These are phyloP conservation scores for Fusarium illudens DNA, from an alignment of 2,329 filamentous ascomycete genomes.

Conservation along the genomic window DNA sequence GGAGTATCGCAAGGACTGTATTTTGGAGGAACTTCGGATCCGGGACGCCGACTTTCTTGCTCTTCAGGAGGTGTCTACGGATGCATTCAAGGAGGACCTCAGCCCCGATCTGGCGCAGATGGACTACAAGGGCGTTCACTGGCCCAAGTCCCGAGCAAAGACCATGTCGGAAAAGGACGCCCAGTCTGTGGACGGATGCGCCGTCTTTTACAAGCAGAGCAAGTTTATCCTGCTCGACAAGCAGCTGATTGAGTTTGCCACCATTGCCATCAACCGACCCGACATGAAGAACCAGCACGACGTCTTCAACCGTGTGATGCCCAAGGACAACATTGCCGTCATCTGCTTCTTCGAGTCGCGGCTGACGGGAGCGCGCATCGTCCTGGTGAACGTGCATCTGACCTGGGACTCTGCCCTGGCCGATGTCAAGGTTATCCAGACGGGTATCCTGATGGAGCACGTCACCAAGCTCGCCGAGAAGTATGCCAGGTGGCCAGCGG, in stretches of 20 bases:
- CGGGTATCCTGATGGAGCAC: conserved; percentile 92
- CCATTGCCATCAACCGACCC: conserved; percentile 90
- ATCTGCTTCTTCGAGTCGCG: conserved; percentile 93
- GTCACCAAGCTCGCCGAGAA: conserved; percentile 86
- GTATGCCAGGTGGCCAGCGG: conserved; percentile 80
- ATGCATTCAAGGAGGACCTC: conserved; percentile 92
- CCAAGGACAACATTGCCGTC: conserved; percentile 95
- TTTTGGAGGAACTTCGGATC: conserved; percentile 81
- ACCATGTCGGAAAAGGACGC: conserved; percentile 93
- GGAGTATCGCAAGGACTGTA: conserved; percentile 85
- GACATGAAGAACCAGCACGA: conserved; percentile 98
- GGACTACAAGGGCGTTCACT: conserved; percentile 94
- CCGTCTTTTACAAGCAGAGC: conserved; percentile 94
- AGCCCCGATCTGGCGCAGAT: conserved; percentile 83
- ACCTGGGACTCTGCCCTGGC: conserved; percentile 92
- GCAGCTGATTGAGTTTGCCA: conserved; percentile 90
- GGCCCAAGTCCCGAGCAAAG: conserved; percentile 86
- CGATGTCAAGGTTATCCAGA: conserved; percentile 97
- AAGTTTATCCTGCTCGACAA: conserved; percentile 96
- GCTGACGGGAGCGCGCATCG: conserved; percentile 86
- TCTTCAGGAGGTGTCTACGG: conserved; percentile 91
- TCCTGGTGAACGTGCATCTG: conserved; percentile 92
- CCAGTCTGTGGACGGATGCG: conserved; percentile 91
- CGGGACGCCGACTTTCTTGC: conserved; percentile 90
- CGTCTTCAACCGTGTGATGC: conserved; percentile 98